phyloP scores from a whole-genome alignment of 1,139 yeast genomes.

The Diutina mesorugosa region DNA sequence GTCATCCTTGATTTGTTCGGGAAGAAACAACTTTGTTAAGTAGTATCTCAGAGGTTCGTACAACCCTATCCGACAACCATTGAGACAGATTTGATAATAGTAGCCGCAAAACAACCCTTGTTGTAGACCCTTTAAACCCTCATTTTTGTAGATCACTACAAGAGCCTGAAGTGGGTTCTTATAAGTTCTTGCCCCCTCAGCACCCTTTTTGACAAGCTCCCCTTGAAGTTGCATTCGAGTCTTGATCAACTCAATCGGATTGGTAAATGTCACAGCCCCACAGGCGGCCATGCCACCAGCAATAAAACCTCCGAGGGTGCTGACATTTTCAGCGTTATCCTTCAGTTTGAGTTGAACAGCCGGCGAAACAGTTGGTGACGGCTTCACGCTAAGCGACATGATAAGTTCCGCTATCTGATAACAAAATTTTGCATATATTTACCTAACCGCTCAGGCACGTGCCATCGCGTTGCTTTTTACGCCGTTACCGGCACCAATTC shows the following conservation, averaged over 20 bases:
- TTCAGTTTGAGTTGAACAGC: not conserved
- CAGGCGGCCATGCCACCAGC: slow-evolving; percentile 97
- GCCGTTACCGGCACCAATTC: not conserved
- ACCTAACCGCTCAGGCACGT: not conserved
- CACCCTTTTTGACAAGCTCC: slow-evolving; percentile 43
- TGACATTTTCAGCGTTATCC: slow-evolving; percentile 23
- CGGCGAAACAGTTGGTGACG: not conserved
- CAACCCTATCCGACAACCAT: slow-evolving; percentile 88
- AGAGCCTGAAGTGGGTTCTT: slow-evolving; percentile 83
- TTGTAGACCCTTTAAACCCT: slow-evolving; percentile 81
- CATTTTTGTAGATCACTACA: slow-evolving; percentile 57
- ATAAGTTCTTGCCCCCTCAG: slow-evolving; percentile 41
- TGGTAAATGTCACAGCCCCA: slow-evolving; percentile 93
- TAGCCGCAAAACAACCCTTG: slow-evolving; percentile 80
- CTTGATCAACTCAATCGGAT: slow-evolving; percentile 88
- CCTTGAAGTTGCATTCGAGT: slow-evolving; percentile 97
- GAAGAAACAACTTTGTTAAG: slow-evolving; percentile 43
- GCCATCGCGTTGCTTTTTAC: not conserved
- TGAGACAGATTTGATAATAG: slow-evolving; percentile 76
- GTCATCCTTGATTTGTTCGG: slow-evolving; percentile 30
- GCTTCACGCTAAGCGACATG: not conserved
- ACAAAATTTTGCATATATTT: not conserved
- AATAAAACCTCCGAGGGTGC: slow-evolving; percentile 67
- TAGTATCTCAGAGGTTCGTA: slow-evolving; percentile 74
- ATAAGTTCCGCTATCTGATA: not conserved